A percentile compares a stretch with the other conserved stretches of the same genome.
Conservation (phyloP, 768 basidiomycete species). For the Mycena galericulata region DNA sequence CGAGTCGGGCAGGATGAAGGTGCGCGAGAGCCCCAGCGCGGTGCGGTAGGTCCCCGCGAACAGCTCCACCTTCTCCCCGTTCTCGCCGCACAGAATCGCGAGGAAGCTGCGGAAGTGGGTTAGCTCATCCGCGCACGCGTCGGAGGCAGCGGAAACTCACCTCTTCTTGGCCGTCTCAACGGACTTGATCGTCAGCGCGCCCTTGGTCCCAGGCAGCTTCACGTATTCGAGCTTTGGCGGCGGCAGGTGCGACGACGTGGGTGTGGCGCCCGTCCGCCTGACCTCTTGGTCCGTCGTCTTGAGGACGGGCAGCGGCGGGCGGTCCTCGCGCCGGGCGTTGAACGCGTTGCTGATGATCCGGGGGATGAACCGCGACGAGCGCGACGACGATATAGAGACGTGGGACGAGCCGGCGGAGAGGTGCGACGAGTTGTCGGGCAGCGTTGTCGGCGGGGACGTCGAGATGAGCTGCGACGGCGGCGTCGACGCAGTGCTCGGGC, state of each 20-base stretch:
- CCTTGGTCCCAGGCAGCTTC: slow-evolving; percentile 92
- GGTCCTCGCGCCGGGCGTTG: slow-evolving; percentile 69
- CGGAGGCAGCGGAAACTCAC: slow-evolving; percentile 48
- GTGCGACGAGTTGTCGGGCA: too few species aligned
- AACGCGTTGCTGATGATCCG: slow-evolving; percentile 78
- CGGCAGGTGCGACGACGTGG: slow-evolving; percentile 62
- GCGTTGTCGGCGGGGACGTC: slow-evolving; percentile 26
- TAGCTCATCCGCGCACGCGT: not conserved
- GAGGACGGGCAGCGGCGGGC: slow-evolving; percentile 49
- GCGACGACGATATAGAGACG: slow-evolving; percentile 50
- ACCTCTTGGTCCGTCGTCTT: slow-evolving; percentile 57
- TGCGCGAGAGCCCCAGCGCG: slow-evolving; percentile 91
- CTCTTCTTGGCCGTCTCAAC: slow-evolving; percentile 94
- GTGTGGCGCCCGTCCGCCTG: slow-evolving; percentile 46
- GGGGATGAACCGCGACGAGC: slow-evolving; percentile 76
- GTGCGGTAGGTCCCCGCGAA: slow-evolving; percentile 93
- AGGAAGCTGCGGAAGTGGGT: slow-evolving; percentile 70
- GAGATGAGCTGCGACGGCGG: slow-evolving; percentile 40
- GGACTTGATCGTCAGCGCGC: slow-evolving; percentile 84
- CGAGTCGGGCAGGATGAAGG: slow-evolving; percentile 93
- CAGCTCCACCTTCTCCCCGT: slow-evolving; percentile 92
- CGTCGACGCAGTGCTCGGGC: slow-evolving; percentile 41
- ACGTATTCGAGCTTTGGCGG: slow-evolving; percentile 92
- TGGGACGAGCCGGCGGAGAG: slow-evolving; percentile 42
- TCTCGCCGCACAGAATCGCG: slow-evolving; percentile 92